Base-by-base conservation (phyloP, 108 stramenopile species). In the Fragilariopsis cylindrus region DNA sequence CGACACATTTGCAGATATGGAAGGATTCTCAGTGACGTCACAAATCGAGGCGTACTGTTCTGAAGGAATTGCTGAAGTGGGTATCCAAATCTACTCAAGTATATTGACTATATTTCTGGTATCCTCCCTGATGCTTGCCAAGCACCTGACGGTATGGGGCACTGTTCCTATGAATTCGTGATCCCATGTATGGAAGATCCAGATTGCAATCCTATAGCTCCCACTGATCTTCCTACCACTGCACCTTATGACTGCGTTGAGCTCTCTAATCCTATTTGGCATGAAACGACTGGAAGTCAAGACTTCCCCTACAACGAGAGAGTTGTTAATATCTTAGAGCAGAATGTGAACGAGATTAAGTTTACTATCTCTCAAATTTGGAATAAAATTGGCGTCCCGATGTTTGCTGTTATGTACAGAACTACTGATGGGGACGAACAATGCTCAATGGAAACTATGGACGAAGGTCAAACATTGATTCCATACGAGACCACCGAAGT, bases 241-340 rank as follows among this genome's bases (percentile, higher is more conserved):
- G 58, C 16, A 9, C 58, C 21, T 18, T 18, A 8, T 9, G 16
- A 18, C 58, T 52, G 50, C 13, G 50, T 52, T 13, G 50, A 52
- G 9, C 12, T 13, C 50, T 52, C 50, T 9, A 52, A 52, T 9
- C 58, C 58, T 21, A 60, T 21, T 21, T 30, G 16, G 58, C 8
- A 60, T 9, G 21, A 60, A 16, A 60, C 58, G n/a, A 18, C 21
- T 18, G 58, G 58, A 60, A 60, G 8, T 18, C 9, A 9, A 9
- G 58, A 18, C 18, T 60, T 30, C 58, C 58, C 58, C 18, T 60
- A 60, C 58, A 60, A 8, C 21, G 58, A 60, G 18, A 18, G 58
- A 21, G 16, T 30, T 12, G 58, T 60, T 21, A 18, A 16, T 8
- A 21, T 60, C 8, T 12, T 16, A 18, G 58, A 21, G 16, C 58